A percentile compares a stretch with the other conserved stretches of the same genome.
These are phyloP conservation scores for Arthrocladium fulminans DNA, from an alignment of 2,329 filamentous ascomycete species.

Conservation along the genomic window DNA sequence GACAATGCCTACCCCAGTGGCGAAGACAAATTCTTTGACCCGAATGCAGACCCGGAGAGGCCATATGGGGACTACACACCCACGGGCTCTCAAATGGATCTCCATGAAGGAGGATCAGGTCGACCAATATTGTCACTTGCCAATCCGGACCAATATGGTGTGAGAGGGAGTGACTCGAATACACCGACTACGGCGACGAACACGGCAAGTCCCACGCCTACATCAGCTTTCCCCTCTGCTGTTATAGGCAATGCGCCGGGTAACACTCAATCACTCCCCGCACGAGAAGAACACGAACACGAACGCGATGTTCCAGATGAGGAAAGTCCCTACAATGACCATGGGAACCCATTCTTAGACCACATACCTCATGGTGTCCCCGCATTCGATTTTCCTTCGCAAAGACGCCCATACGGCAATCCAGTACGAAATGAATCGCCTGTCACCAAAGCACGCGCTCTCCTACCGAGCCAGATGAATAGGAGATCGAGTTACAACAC, in stretches of 20 bases:
- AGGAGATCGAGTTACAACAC: slow-evolving; percentile 18
- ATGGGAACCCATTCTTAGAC: slow-evolving; percentile 21
- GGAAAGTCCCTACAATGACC: slow-evolving; percentile 19
- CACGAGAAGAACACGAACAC: too few species aligned
- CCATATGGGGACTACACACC: slow-evolving; percentile 15
- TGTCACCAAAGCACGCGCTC: slow-evolving; percentile 23
- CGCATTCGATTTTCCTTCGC: slow-evolving; percentile 18
- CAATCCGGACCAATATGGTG: slow-evolving; percentile 20
- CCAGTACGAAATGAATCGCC: slow-evolving; percentile 7
- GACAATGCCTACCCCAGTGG: background rate
- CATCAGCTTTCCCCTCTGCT: too few species aligned
- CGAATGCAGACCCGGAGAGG: slow-evolving; percentile 17
- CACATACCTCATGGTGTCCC: slow-evolving; percentile 20
- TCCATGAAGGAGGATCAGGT: slow-evolving; percentile 2
- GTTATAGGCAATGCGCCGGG: too few species aligned
- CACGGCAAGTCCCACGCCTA: slow-evolving; percentile 20
- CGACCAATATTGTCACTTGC: slow-evolving; percentile 20
- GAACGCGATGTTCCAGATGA: slow-evolving; percentile 7
- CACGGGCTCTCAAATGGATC: slow-evolving; percentile 11
- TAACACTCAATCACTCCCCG: too few species aligned
- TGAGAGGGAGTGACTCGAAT: slow-evolving; percentile 16
- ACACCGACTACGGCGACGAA: slow-evolving; percentile 21
- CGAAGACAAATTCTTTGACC: slow-evolving; percentile 23
- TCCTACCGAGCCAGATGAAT: slow-evolving; percentile 27
- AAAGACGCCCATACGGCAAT: background rate